A percentile compares a stretch with the other conserved stretches of the same genome.
These are phyloP conservation scores for Triticum monococcum DNA, from an alignment of 176 grass and related monocot species.

Conservation along the genomic window DNA sequence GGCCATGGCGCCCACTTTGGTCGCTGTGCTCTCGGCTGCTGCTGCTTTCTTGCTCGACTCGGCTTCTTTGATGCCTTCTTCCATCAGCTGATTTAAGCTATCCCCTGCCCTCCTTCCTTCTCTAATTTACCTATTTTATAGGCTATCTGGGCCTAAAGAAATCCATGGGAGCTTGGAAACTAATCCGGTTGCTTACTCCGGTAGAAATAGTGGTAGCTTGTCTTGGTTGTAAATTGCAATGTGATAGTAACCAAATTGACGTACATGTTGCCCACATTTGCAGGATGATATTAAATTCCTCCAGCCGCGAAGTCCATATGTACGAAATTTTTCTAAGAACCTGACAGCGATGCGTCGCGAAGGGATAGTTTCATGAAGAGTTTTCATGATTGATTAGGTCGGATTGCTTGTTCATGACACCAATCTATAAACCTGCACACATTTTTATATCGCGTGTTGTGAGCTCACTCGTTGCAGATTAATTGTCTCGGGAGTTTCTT, in stretches of 20 bases:
- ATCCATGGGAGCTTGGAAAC: not conserved
- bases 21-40: not conserved
- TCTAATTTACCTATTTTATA: conserved; percentile 12
- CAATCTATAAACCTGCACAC: not conserved
- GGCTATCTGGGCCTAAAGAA: not conserved
- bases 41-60: not conserved
- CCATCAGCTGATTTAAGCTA: conserved; percentile 2
- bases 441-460: not conserved
- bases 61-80: conserved; percentile 30
- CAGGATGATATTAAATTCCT: not conserved
- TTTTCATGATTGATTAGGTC: not conserved
- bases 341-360: not conserved
- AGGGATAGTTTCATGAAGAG: not conserved
- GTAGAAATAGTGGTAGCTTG: not conserved
- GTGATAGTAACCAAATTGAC: not conserved
- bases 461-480: not conserved
- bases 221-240: not conserved
- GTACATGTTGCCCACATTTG: not conserved
- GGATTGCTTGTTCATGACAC: not conserved
- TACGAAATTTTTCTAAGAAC: not conserved
- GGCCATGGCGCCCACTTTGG: conserved; percentile 16
- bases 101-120: not conserved
- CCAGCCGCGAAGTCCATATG: not conserved
- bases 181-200: conserved; percentile 13
- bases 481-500: conserved; percentile 14